These are phyloP conservation scores for Penicillium psychrofluorescens DNA, from an alignment of 495 filamentous ascomycete genomes.

Conservation along the genomic window DNA sequence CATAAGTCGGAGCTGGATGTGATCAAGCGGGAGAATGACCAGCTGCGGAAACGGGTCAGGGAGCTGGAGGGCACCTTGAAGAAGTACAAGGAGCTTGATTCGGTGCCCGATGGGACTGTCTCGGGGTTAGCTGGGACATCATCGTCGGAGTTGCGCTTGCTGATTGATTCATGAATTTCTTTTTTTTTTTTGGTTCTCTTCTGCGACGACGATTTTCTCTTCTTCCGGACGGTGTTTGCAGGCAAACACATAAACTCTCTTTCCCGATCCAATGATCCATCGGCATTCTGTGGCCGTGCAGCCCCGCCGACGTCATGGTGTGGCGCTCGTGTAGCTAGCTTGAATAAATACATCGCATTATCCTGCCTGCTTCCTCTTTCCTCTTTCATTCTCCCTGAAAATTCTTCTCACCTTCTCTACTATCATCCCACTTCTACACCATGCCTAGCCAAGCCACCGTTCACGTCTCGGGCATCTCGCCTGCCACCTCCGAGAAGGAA, in stretches of 20 bases:
- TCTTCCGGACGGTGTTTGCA: constrained; percentile 5
- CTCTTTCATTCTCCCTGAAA: background rate
- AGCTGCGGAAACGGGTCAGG: constrained; percentile 61
- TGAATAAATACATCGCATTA: background rate
- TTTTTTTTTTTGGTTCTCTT: background rate
- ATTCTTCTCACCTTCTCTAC: background rate
- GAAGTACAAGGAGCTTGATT: constrained; percentile 12
- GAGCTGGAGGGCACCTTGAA: constrained; percentile 54
- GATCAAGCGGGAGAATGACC: constrained; percentile 75
- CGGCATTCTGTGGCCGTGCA: constrained; percentile 16
- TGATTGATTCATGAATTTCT: background rate
- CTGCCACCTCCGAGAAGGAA: constrained; percentile 77
- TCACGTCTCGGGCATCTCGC: constrained; percentile 71
- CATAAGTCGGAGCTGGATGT: constrained; percentile 65
- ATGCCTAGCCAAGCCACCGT: constrained; percentile 45
- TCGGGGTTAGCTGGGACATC: background rate
- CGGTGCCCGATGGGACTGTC: no score
- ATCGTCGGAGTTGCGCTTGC: background rate
- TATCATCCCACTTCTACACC: constrained; percentile 6
- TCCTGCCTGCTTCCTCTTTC: background rate
- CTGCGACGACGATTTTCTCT: background rate
- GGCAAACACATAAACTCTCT: constrained; percentile 8
- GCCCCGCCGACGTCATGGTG: constrained; percentile 25
- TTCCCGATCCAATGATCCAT: background rate
- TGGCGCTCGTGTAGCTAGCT: constrained; percentile 12